Evolutionary conservation across 495 filamentous ascomycete species (phyloP), one percentile per base, ranked within the genome.

Genomic region (Talaromyces proteolyticus): DNA sequence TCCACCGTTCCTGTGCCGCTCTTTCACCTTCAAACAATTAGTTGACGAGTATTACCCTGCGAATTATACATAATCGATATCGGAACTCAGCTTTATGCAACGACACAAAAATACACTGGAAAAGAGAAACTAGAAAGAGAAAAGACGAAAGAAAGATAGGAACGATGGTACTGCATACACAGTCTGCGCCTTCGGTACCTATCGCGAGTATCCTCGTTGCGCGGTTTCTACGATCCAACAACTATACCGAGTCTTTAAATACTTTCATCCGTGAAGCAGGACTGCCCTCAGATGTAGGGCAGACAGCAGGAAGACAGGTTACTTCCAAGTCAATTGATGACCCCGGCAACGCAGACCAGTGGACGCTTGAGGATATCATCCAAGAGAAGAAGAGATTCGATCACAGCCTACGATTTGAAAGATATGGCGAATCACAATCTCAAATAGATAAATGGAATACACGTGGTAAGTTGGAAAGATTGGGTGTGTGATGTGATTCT

Each of bases 341-440:
- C 25, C 20, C 44, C 8, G 12, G 25, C 17, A 18, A 8, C 44
- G 22, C 18, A 19, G 65, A 69, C 38, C 69, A 72, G 41, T 67
- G 84, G 56, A 85, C 84, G 10, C 73, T 88, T 41, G 84, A 88
- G 50, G 63, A 73, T 45, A 65, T 87, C 40, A 68, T 88, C 34
- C 74, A 84, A 42, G 84, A 87, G 61, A 88, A 87, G 63, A 74
- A 74, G 52, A 62, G 66, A 0, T 88, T 78, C 51, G 85, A 88
- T 54, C 56, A 81, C 17, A 79, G 62, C 29, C 54, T 75, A 20
- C 60, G 64, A 2, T 80, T 84, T 53, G 84, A 87, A 58, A 80
- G 65, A 51, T 76, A 54, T 72, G 73, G 50, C 20, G 65, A 60
- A 3, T 47, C 53, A 8, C 56, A 61, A 6, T 63, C 75, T 43